Percentiles rank a stretch among this genome's conserved stretches.
These are phyloP conservation scores for Globisporangium alternatum DNA, from an alignment of 352 stramenopile genomes.

Conservation along the genomic window DNA sequence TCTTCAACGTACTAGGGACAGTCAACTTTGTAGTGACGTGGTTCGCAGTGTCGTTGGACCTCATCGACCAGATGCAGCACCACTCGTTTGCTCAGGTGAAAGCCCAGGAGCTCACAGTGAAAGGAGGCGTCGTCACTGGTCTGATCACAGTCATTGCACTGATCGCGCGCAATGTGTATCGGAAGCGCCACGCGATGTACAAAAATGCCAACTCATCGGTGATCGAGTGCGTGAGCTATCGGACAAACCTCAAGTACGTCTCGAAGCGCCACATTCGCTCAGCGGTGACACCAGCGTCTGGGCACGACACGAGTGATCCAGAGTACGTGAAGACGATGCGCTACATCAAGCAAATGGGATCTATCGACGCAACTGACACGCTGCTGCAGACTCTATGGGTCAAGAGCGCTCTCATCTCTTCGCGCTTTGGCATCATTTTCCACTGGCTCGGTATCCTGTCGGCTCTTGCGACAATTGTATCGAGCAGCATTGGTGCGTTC, in stretches of 20 bases:
- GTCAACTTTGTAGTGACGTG: constrained; percentile 2
- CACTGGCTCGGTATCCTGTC: not conserved
- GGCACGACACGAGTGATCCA: not conserved
- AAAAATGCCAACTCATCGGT: not conserved
- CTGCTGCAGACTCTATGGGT: constrained; percentile 4
- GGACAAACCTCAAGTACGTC: constrained; percentile 11
- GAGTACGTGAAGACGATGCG: constrained; percentile 14
- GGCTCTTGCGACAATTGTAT: not conserved
- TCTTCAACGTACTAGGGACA: constrained; percentile 5
- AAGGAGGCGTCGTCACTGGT: constrained; percentile 9
- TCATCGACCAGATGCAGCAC: constrained; percentile 7
- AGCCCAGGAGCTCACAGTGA: constrained; percentile 8
- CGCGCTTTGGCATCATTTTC: not conserved
- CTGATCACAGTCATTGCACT: constrained; percentile 15
- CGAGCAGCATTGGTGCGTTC: not conserved
- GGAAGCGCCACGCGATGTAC: constrained; percentile 6
- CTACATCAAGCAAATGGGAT: constrained; percentile 4
- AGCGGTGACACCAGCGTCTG: not conserved
- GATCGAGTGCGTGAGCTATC: constrained; percentile 15
- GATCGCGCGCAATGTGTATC: constrained; percentile 17
- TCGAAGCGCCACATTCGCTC: not conserved
- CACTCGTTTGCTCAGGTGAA: not conserved
- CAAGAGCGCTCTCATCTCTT: not conserved
- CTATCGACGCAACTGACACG: constrained; percentile 10
- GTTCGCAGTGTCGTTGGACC: not conserved